phyloP scores from a whole-genome alignment of 768 basidiomycete species.

The Lactarius trivialis region DNA sequence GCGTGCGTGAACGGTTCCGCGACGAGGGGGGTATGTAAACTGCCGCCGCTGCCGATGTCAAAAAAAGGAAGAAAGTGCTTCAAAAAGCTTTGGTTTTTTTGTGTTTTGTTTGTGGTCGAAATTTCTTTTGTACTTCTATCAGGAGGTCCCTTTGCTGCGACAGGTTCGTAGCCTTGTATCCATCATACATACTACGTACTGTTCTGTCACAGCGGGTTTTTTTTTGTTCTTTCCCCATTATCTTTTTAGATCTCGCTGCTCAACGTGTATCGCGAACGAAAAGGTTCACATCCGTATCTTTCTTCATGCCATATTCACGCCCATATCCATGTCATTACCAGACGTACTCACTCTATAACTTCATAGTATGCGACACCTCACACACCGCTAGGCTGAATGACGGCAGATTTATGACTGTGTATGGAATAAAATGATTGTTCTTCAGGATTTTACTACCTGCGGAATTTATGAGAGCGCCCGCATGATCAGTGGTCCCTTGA shows the following conservation, averaged over 20 bases:
- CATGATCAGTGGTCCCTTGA: not conserved
- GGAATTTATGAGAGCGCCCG: not conserved
- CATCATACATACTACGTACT: not conserved
- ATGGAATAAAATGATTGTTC: not conserved
- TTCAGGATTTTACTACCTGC: not conserved
- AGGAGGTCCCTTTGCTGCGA: conserved; percentile 1
- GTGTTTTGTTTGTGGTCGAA: not conserved
- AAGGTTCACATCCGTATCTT: not conserved
- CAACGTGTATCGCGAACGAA: not conserved
- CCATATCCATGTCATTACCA: not conserved
- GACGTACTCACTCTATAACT: not conserved
- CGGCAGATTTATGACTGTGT: not conserved
- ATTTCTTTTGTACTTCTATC: not conserved
- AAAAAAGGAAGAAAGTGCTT: not conserved
- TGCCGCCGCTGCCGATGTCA: not conserved
- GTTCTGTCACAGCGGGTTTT: not conserved
- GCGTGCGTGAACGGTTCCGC: conserved; percentile 45
- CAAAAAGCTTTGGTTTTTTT: not conserved
- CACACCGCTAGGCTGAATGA: not conserved
- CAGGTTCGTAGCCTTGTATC: not conserved
- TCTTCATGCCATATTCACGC: not conserved
- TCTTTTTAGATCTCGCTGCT: conserved; percentile 5
- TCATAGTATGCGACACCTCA: not conserved
- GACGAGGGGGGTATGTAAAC: conserved; percentile 23
- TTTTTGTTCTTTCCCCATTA: not conserved